phyloP scores from a whole-genome alignment of 1,139 yeast species.

The Spathaspora sp. region DNA sequence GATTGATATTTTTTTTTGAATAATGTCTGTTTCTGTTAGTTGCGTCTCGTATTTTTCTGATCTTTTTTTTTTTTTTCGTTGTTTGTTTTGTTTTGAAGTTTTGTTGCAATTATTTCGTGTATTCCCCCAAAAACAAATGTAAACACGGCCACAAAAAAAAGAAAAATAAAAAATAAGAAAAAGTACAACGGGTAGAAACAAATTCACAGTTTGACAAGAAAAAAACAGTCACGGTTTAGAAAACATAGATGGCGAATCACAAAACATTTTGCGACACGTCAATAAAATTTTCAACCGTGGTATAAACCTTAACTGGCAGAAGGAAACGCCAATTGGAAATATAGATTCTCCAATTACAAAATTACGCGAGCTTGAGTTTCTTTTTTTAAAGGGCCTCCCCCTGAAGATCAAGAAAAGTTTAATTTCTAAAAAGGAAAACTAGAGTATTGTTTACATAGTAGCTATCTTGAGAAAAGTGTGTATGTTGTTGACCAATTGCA shows the following conservation, averaged over 20 bases:
- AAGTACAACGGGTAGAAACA: background rate
- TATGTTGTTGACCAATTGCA: too few species aligned
- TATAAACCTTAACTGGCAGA: background rate
- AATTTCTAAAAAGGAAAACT: too few species aligned
- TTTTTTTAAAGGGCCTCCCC: too few species aligned
- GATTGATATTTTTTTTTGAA: background rate
- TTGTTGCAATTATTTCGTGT: slow-evolving; percentile 4
- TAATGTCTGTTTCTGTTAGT: background rate
- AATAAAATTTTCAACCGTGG: background rate
- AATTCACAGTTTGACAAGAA: too few species aligned
- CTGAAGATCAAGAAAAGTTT: too few species aligned
- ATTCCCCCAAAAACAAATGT: background rate
- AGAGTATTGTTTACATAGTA: too few species aligned
- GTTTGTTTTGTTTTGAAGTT: slow-evolving; percentile 5
- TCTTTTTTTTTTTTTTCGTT: background rate
- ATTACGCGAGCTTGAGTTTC: too few species aligned
- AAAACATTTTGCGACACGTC: background rate
- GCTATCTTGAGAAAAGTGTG: too few species aligned
- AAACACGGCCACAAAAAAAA: background rate
- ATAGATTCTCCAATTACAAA: background rate
- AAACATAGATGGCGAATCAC: too few species aligned
- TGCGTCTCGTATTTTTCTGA: slow-evolving; percentile 1
- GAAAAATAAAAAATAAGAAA: background rate
- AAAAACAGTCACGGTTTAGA: too few species aligned
- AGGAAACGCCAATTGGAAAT: background rate